Evolutionary conservation across 139 green algal genomes (phyloP).

Genomic region (Desmodesmus armatus): DNA sequence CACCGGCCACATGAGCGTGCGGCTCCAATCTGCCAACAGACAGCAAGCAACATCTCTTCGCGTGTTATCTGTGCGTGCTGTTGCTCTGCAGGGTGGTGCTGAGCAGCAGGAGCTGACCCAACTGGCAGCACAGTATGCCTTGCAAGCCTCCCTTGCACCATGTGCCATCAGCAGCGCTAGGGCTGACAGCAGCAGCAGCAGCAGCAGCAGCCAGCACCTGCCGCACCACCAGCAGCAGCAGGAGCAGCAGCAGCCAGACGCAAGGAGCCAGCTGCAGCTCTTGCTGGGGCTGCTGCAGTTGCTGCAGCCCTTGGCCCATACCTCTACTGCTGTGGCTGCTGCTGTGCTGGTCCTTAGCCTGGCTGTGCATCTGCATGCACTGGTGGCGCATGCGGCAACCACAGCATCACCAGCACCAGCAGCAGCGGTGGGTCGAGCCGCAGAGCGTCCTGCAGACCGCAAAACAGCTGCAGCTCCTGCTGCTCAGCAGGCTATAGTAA

Average conservation of each 20-base stretch:
- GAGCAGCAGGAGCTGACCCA: background rate
- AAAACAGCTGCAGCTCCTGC: background rate
- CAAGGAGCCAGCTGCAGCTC: background rate
- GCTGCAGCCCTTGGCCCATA: background rate
- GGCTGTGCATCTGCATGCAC: background rate
- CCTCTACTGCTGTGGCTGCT: background rate
- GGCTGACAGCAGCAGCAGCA: background rate
- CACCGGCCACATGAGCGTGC: background rate
- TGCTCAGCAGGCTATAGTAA: background rate
- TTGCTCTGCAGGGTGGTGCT: background rate
- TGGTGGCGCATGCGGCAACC: background rate
- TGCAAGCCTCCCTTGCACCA: no score
- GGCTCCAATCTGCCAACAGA: background rate
- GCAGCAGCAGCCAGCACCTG: background rate
- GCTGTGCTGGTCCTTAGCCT: background rate
- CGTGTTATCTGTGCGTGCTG: no score
- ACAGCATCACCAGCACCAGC: background rate
- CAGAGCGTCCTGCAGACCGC: background rate
- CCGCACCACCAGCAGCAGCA: background rate
- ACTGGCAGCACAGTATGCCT: background rate
- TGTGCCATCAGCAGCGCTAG: background rate
- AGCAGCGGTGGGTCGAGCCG: background rate
- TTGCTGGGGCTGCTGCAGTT: background rate
- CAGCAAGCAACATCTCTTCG: no score
- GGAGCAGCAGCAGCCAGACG: background rate